Conservation (phyloP, 2,329 filamentous ascomycete genomes). For the Epichloe sibirici region DNA sequence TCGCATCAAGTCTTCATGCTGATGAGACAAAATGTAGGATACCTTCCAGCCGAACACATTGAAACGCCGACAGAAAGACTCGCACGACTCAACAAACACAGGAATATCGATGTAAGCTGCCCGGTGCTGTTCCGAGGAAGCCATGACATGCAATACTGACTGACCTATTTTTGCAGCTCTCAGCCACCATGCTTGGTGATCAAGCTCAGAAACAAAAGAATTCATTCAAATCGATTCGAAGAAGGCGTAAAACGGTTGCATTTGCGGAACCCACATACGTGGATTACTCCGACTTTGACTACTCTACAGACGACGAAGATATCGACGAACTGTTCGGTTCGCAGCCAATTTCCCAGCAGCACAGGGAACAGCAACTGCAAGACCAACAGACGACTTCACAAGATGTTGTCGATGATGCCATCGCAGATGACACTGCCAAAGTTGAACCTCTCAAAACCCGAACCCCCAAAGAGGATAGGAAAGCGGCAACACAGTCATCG, state of each 20-base stretch:
- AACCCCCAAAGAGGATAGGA: slow-evolving; percentile 27
- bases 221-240: slow-evolving; percentile 70
- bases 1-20: not conserved
- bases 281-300: slow-evolving; percentile 78
- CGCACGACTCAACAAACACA: slow-evolving; percentile 89
- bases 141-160: slow-evolving; percentile 8
- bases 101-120: slow-evolving; percentile 80
- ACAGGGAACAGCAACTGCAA: slow-evolving; percentile 18
- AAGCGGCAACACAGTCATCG: slow-evolving; percentile 20
- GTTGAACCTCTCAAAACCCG: slow-evolving; percentile 44
- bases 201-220: slow-evolving; percentile 68
- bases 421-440: slow-evolving; percentile 39
- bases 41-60: slow-evolving; percentile 93
- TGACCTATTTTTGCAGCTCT: slow-evolving; percentile 31
- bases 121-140: not conserved
- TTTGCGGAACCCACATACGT: slow-evolving; percentile 80
- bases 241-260: slow-evolving; percentile 75
- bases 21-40: slow-evolving; percentile 45
- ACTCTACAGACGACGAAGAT: slow-evolving; percentile 62
- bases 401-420: slow-evolving; percentile 16
- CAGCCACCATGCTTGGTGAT: slow-evolving; percentile 50
- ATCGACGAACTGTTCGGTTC: slow-evolving; percentile 32
- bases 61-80: slow-evolving; percentile 93
- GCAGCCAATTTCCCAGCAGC: slow-evolving; percentile 19
- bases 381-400: slow-evolving; percentile 15